These are phyloP conservation scores for Xylaria polymorpha DNA, from an alignment of 2,329 filamentous ascomycete species.

Conservation along the genomic window DNA sequence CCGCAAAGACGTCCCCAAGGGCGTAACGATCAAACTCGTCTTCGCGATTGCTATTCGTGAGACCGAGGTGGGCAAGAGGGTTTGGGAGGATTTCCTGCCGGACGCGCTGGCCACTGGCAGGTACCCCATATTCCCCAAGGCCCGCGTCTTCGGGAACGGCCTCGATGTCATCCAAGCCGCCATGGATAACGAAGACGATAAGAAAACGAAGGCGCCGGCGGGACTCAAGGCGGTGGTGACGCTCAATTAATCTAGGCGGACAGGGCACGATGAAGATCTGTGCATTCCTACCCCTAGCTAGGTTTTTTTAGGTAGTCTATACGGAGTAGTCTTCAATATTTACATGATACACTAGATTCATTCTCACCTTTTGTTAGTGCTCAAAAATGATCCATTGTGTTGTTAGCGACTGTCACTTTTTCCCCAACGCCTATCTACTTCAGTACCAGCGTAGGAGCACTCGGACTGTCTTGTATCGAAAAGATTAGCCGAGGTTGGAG, in stretches of 20 bases:
- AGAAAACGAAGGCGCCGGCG: constrained; percentile 5
- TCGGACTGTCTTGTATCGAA: background rate
- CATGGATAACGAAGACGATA: constrained; percentile 23
- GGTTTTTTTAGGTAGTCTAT: background rate
- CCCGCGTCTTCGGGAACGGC: constrained; percentile 30
- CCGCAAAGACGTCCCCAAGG: constrained; percentile 2
- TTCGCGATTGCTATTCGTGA: constrained; percentile 34
- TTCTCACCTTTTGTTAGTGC: background rate
- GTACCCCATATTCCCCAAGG: constrained; percentile 31
- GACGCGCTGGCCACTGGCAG: constrained; percentile 29
- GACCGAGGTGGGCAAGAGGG: constrained; percentile 28
- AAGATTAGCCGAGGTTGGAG: no score
- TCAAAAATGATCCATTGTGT: background rate
- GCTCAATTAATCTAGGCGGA: constrained; percentile 8
- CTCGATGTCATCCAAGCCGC: constrained; percentile 28
- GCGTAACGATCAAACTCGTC: constrained; percentile 14
- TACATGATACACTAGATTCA: no score
- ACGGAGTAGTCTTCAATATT: background rate
- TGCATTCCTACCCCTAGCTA: background rate
- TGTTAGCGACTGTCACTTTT: background rate
- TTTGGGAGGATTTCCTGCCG: constrained; percentile 35
- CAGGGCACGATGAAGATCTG: background rate
- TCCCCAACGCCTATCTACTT: background rate
- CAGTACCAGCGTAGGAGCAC: background rate
- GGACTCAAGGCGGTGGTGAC: constrained; percentile 32